Base-by-base conservation (phyloP, 352 stramenopile species). In the Globisporangium camurandrum region DNA sequence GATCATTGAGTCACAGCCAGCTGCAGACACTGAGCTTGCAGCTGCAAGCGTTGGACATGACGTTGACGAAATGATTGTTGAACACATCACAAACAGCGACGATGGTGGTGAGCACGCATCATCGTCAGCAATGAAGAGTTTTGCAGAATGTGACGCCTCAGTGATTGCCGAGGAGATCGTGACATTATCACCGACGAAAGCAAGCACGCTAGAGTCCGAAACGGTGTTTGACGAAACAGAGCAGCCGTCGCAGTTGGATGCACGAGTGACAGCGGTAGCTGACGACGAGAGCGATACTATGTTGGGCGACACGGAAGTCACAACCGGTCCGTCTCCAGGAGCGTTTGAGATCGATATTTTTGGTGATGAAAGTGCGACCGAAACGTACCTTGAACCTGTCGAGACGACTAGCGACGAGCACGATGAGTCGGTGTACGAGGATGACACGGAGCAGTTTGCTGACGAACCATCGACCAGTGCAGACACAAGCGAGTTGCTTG, bases 81-180 rank as follows among this genome's bases (percentile, higher is more conserved):
- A 57, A 19, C 41, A 57, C 11, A 57, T 57, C 19, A 6, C 14
- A 9, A 20, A 14, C 19, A 37, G 19, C 33, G 51, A 46, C 34
- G 43, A 51, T 10, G 6, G n/a, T 7, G n/a, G n/a, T n/a, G n/a
- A n/a, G n/a, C 41, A 51, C 4, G 17, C 7, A 16, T 10, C n/a
- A 1, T 12, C 19, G 34, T 12, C 17, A 26, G 27, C 7, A 1
- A 31, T 39, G 22, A 36, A 34, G 20, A 40, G 42, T 31, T 24
- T 51, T 30, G 24, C 8, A 5, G 42, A 57, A 22, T 17, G 17
- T 7, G 51, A 57, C 14, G 31, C 51, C 5, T 26, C 42, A n/a
- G 16, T 51, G n/a, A 51, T 57, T 19, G 42, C 43, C 17, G 42
- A 57, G 43, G 51, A 57, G 23, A 57, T 57, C 14, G 23, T 38